phyloP scores from a whole-genome alignment of 192 early-diverging fungal genomes.

The Gamsiella multidivaricata region DNA sequence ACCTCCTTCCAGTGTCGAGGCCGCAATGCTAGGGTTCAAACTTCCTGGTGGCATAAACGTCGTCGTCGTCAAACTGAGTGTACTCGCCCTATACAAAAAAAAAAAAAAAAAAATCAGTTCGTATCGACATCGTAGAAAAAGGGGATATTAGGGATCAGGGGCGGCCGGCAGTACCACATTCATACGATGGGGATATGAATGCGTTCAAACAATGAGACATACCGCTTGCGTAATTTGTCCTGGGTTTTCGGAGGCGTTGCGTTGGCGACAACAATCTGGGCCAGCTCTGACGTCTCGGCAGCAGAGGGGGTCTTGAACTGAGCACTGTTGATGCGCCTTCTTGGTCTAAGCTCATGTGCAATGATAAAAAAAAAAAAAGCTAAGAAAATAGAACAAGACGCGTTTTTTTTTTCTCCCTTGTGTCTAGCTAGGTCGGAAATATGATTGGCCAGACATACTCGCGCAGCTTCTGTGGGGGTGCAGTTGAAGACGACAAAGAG shows the following conservation, averaged over 20 bases:
- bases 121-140: too few species aligned
- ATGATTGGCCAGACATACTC: conserved; percentile 15
- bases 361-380: background rate
- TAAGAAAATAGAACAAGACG: background rate
- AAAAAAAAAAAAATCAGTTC: conserved; percentile 1
- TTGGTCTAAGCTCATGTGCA: conserved; percentile 19
- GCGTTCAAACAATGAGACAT: too few species aligned
- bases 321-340: conserved; percentile 40
- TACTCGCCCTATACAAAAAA: conserved; percentile 26
- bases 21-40: background rate
- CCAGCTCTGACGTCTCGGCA: conserved; percentile 35
- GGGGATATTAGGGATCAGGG: too few species aligned
- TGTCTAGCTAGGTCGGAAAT: conserved; percentile 4
- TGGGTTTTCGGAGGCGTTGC: conserved; percentile 42
- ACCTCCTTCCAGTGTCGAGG: background rate
- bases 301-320: conserved; percentile 42
- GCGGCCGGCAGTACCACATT: too few species aligned
- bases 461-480: conserved; percentile 11
- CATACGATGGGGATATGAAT: too few species aligned
- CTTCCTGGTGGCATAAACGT: conserved; percentile 21
- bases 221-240: conserved; percentile 47
- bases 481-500: background rate
- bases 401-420: background rate
- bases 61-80: conserved; percentile 37
- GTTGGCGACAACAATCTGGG: conserved; percentile 38